phyloP scores from a whole-genome alignment of 371 early-diverging fungal genomes.

The Nematocida ausubeli region DNA sequence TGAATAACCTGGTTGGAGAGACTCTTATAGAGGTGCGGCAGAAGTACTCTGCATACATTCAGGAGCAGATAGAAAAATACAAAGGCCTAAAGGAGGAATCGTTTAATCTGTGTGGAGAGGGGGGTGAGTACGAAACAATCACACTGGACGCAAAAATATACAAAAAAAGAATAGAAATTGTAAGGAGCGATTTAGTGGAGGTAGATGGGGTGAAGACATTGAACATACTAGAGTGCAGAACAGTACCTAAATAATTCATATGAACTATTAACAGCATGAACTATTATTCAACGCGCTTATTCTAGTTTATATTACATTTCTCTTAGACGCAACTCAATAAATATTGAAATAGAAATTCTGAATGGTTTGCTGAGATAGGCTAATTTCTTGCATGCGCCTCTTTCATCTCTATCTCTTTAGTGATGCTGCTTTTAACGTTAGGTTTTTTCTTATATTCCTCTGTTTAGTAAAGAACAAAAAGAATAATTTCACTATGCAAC shows the following conservation, averaged over 20 bases:
- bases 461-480: too few relatives aligned
- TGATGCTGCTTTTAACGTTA: too few relatives aligned
- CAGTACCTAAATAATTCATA: neutral
- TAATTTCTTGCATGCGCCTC: too few relatives aligned
- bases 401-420: too few relatives aligned
- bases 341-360: too few relatives aligned
- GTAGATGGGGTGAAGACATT: slow-evolving; percentile 4
- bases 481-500: too few relatives aligned
- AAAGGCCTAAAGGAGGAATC: slow-evolving; percentile 70
- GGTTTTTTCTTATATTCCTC: too few relatives aligned
- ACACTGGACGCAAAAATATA: slow-evolving; percentile 93
- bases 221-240: neutral
- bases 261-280: too few relatives aligned
- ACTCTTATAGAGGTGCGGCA: slow-evolving; percentile 75
- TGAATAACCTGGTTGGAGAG: slow-evolving; percentile 57
- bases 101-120: slow-evolving; percentile 91
- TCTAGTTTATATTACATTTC: too few relatives aligned
- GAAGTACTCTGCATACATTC: slow-evolving; percentile 13
- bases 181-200: neutral
- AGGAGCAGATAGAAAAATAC: slow-evolving; percentile 51
- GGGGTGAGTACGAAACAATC: slow-evolving; percentile 96
- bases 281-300: too few relatives aligned
- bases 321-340: too few relatives aligned
- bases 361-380: too few relatives aligned
- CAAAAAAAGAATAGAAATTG: slow-evolving; percentile 70